A percentile compares a stretch with the other conserved stretches of the same genome.
These are phyloP conservation scores for Cicer judaicum DNA, from an alignment of 306 rosid species.

Conservation along the genomic window DNA sequence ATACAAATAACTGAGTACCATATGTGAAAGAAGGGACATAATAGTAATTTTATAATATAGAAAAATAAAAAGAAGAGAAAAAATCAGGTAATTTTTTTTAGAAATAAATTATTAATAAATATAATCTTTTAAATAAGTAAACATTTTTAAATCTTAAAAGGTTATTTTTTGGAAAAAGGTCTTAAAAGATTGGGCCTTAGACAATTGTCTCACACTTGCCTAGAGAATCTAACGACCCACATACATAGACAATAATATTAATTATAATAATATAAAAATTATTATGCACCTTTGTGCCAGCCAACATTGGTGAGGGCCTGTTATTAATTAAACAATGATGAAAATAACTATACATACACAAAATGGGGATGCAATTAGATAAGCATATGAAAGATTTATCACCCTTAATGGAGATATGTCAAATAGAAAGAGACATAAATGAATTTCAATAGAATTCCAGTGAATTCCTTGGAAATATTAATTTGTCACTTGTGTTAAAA, in stretches of 20 bases:
- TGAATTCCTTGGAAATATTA: conserved; percentile 62
- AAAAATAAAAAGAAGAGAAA: too few species aligned
- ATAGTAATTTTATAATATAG: too few species aligned
- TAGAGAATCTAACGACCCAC: neutral
- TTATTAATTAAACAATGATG: conserved; percentile 40
- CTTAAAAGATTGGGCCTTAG: conserved; percentile 4
- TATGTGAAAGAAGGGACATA: too few species aligned
- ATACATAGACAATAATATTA: too few species aligned
- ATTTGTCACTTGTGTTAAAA: conserved; percentile 63
- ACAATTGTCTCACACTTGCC: conserved; percentile 7
- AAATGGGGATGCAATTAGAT: conserved; percentile 42
- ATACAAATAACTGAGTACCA: too few species aligned
- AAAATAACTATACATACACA: conserved; percentile 42
- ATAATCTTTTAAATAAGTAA: neutral
- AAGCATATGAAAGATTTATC: conserved; percentile 48
- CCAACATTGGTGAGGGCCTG: conserved; percentile 46
- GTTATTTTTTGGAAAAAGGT: neutral
- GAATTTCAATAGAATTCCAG: conserved; percentile 45
- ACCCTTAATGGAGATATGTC: conserved; percentile 63
- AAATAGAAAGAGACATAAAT: conserved; percentile 68
- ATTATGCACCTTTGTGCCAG: conserved; percentile 38
- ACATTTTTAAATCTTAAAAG: neutral
- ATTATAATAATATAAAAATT: neutral
- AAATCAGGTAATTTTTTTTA: too few species aligned
- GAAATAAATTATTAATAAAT: neutral